phyloP scores from a whole-genome alignment of 768 basidiomycete genomes.

The Porpolomopsis calyptriformis region DNA sequence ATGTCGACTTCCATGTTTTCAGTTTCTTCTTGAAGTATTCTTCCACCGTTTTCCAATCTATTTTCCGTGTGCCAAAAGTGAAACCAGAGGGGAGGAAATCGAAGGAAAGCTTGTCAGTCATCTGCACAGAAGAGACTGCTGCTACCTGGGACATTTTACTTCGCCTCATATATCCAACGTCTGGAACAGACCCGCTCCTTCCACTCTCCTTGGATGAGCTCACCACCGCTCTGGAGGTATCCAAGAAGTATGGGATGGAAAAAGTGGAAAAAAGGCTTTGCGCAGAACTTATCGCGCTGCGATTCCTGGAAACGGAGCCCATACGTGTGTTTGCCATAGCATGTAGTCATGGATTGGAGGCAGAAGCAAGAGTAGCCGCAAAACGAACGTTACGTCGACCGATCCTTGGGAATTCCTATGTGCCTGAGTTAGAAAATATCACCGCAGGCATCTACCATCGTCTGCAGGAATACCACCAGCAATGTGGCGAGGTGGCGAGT shows the following conservation, averaged over 20 bases:
- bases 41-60: slow-evolving; percentile 23
- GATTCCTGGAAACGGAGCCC: slow-evolving; percentile 25
- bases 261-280: slow-evolving; percentile 18
- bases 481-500: slow-evolving; percentile 15
- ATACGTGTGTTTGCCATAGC: slow-evolving; percentile 28
- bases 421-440: slow-evolving; percentile 22
- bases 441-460: slow-evolving; percentile 20
- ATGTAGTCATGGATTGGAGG: too few relatives aligned
- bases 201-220: slow-evolving; percentile 16
- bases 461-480: slow-evolving; percentile 22
- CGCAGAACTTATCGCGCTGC: slow-evolving; percentile 21
- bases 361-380: background rate
- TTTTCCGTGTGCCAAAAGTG: slow-evolving; percentile 17
- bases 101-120: background rate
- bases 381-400: slow-evolving; percentile 5
- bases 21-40: slow-evolving; percentile 18
- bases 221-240: slow-evolving; percentile 10
- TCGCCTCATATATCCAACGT: slow-evolving; percentile 3
- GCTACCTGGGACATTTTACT: background rate
- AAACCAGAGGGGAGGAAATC: background rate
- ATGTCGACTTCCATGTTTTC: slow-evolving; percentile 21
- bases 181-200: slow-evolving; percentile 1
- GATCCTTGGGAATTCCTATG: slow-evolving; percentile 14
- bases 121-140: background rate
- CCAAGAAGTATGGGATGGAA: slow-evolving; percentile 23